These are phyloP conservation scores for Emmonsiellopsis sp. DNA, from an alignment of 2,329 filamentous ascomycete species.

Conservation along the genomic window DNA sequence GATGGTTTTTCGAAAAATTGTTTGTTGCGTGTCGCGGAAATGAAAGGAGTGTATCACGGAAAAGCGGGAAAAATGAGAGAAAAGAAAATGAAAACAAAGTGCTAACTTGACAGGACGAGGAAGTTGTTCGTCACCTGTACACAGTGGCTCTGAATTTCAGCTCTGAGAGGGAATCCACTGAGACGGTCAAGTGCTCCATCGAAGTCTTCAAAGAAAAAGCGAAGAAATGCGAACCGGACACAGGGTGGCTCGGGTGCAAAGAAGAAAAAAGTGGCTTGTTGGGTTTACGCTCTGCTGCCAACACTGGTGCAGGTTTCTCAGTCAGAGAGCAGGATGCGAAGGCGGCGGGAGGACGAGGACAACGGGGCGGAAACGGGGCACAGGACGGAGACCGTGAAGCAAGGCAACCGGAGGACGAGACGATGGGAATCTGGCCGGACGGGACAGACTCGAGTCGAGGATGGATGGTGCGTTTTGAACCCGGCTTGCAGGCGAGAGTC, in stretches of 20 bases:
- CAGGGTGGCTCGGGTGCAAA: background rate
- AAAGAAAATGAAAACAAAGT: slow-evolving; percentile 6
- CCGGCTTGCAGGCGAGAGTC: background rate
- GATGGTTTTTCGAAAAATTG: background rate
- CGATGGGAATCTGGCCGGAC: background rate
- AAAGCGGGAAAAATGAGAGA: background rate
- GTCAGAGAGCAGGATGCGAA: too few species aligned
- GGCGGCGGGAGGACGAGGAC: too few species aligned
- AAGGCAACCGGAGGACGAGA: background rate
- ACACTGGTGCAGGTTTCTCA: background rate
- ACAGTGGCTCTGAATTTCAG: slow-evolving; percentile 17
- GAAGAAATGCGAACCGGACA: background rate
- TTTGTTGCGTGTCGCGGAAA: background rate
- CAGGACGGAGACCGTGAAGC: background rate
- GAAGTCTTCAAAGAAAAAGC: slow-evolving; percentile 8
- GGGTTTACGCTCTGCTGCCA: background rate
- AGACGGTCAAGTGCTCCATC: slow-evolving; percentile 19
- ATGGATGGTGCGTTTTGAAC: background rate
- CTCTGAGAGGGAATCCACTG: slow-evolving; percentile 17
- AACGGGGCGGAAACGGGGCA: too few species aligned
- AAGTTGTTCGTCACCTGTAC: slow-evolving; percentile 14
- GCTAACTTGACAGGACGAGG: slow-evolving; percentile 3
- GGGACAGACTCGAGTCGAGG: background rate
- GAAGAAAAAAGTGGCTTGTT: background rate
- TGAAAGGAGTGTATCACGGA: background rate